Evolutionary conservation across 805 yeast species (phyloP).

Genomic region (Candida xyloterini): DNA sequence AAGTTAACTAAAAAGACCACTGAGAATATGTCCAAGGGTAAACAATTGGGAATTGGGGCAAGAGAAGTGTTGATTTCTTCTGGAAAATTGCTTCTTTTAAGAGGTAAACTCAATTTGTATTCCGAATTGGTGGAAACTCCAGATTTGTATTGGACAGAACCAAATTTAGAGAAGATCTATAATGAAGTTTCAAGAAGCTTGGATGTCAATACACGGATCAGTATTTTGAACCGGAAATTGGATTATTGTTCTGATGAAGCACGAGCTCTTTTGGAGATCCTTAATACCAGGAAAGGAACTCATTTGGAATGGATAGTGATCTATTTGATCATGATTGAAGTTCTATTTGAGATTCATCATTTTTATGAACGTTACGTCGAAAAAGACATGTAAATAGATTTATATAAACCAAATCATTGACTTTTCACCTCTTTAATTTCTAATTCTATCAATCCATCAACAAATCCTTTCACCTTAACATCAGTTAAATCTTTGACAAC

Average conservation of each 20-base stretch:
- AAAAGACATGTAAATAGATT: constrained; percentile 7
- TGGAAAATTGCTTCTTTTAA: constrained; percentile 67
- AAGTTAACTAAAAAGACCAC: constrained; percentile 60
- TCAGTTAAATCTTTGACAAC: constrained; percentile 71
- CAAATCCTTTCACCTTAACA: constrained; percentile 57
- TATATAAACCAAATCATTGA: constrained; percentile 5
- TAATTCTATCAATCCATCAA: constrained; percentile 37
- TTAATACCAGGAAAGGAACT: constrained; percentile 73
- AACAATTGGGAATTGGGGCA: constrained; percentile 48
- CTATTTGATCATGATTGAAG: constrained; percentile 78
- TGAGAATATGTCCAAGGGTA: constrained; percentile 63
- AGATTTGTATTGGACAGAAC: constrained; percentile 91
- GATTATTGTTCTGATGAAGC: constrained; percentile 92
- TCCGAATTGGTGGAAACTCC: constrained; percentile 91
- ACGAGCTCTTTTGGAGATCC: constrained; percentile 66
- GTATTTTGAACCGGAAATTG: constrained; percentile 75
- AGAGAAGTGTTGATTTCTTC: constrained; percentile 64
- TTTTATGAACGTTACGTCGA: constrained; percentile 53
- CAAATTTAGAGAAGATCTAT: constrained; percentile 75
- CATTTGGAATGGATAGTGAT: constrained; percentile 88
- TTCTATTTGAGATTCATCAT: constrained; percentile 74
- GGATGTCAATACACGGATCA: constrained; percentile 75
- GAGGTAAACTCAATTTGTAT: constrained; percentile 82
- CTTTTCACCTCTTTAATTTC: constrained; percentile 30
- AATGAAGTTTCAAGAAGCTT: constrained; percentile 64